Evolutionary conservation across 1,284 basidiomycete genomes (phyloP), one percentile per base, ranked within the genome.

Genomic region (Malassezia pachydermatis): DNA sequence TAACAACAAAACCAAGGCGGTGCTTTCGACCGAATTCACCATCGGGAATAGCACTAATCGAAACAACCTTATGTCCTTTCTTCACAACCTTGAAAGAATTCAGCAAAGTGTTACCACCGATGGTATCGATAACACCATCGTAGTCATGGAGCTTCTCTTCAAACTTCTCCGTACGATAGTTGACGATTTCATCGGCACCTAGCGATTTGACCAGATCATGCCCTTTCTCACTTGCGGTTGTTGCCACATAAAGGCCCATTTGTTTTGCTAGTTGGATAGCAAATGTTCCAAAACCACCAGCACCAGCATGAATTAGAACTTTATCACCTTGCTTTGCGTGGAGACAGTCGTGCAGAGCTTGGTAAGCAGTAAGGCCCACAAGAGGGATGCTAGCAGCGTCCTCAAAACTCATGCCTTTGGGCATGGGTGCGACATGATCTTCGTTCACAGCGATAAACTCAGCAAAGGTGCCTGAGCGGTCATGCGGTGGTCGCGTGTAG

Each of bases 211-310:
- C 36, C 4, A 38, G 36, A 5, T 38, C 36, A 38, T 38, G 25
- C 4, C 36, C 36, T 22, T 38, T 38, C n/a, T 38, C 36, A 38
- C 36, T 38, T n/a, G 65, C 62, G 0, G 65, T 67, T 5, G 65
- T 63, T 24, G 66, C 64, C 27, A 64, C 62, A 25, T 57, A 60
- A 10, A 63, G 63, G 16, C 65, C 63, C 57, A 67, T 59, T 8
- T 56, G 54, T 45, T 49, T 73, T 65, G 32, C 72, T 38, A 65
- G 61, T 47, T 61, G 63, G 17, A 69, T 59, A n/a, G 65, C 65
- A 36, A 60, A 62, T 41, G 95, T 81, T 1, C 92, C 92, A 4
- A 98, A 89, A 22, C 90, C 90, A 10, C 86, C 86, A 20, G 70
- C 67, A 33, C 61, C 66, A 4, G 65, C 65, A 29, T 67, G 65